A percentile compares a stretch with the other conserved stretches of the same genome.
Evolutionary conservation across 2,329 filamentous ascomycete species (phyloP).

Genomic region (Aschersonia sp.): DNA sequence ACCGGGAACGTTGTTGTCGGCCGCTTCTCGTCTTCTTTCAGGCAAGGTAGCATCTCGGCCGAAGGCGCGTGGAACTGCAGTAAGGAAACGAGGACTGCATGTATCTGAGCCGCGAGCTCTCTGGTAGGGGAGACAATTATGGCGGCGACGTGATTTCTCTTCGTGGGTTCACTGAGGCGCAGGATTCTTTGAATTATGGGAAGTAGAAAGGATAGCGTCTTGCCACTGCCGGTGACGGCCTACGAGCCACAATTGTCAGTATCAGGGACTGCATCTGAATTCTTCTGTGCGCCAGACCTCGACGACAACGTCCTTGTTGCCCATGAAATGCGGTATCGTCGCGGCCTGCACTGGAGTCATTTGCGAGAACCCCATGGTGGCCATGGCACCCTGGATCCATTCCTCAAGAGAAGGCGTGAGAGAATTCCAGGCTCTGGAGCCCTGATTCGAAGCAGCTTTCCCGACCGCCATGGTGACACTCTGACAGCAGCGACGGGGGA

Average conservation of each 20-base stretch:
- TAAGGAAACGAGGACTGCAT: constrained; percentile 62
- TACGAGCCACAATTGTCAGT: constrained; percentile 13
- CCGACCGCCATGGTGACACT: background rate
- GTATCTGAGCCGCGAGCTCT: constrained; percentile 83
- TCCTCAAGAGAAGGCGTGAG: constrained; percentile 23
- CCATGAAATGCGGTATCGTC: constrained; percentile 75
- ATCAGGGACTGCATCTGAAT: background rate
- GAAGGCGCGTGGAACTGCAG: constrained; percentile 74
- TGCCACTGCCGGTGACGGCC: constrained; percentile 83
- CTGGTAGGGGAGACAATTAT: constrained; percentile 85
- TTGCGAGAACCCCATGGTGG: constrained; percentile 69
- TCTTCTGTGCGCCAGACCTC: constrained; percentile 34
- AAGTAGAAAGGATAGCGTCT: constrained; percentile 76
- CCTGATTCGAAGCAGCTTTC: constrained; percentile 23
- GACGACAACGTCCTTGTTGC: constrained; percentile 84
- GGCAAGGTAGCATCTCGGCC: constrained; percentile 44
- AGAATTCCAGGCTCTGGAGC: constrained; percentile 29
- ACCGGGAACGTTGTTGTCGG: constrained; percentile 29
- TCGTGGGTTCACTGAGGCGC: constrained; percentile 65
- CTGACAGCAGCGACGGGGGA: background rate
- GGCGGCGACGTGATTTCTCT: constrained; percentile 77
- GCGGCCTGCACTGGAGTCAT: constrained; percentile 95
- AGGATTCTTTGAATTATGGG: constrained; percentile 73
- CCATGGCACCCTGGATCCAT: constrained; percentile 78
- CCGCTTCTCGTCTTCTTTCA: constrained; percentile 41